Conservation (phyloP, 805 yeast genomes). For the Pichia nanzhaoensis region DNA sequence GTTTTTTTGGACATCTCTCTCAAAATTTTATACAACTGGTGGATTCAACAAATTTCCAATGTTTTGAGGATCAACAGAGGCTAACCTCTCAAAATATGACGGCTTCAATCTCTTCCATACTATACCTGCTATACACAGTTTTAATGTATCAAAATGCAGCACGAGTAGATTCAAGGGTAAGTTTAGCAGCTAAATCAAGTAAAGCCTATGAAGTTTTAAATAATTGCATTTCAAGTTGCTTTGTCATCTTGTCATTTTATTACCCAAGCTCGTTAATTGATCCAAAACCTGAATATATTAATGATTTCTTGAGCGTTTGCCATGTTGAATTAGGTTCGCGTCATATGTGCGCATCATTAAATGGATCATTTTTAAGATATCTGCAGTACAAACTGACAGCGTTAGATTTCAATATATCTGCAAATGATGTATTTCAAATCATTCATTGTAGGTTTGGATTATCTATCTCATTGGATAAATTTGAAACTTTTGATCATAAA, state of each 20-base stretch:
- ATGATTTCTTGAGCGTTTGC: conserved; percentile 47
- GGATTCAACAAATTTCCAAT: background rate
- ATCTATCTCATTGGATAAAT: conserved; percentile 49
- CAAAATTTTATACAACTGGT: conserved; percentile 2
- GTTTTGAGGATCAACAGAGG: conserved; percentile 1
- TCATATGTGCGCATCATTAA: conserved; percentile 58
- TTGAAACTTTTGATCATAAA: conserved; percentile 62
- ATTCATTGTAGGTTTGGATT: conserved; percentile 75
- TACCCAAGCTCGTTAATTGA: conserved; percentile 21
- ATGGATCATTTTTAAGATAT: conserved; percentile 55
- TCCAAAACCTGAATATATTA: conserved; percentile 23
- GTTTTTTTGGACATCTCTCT: conserved; percentile 37
- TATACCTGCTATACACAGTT: conserved; percentile 42
- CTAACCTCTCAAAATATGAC: background rate
- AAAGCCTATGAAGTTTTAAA: conserved; percentile 40
- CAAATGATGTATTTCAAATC: conserved; percentile 68
- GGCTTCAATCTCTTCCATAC: conserved; percentile 18
- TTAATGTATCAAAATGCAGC: conserved; percentile 47
- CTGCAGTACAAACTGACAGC: conserved; percentile 48
- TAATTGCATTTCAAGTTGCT: conserved; percentile 36
- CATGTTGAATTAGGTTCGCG: conserved; percentile 72
- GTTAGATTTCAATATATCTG: conserved; percentile 40
- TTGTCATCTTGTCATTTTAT: conserved; percentile 35
- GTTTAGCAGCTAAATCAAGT: conserved; percentile 38
- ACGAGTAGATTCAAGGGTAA: conserved; percentile 31